Base-by-base conservation (phyloP, 2,329 filamentous ascomycete genomes). In the Kalmusia sp. region DNA sequence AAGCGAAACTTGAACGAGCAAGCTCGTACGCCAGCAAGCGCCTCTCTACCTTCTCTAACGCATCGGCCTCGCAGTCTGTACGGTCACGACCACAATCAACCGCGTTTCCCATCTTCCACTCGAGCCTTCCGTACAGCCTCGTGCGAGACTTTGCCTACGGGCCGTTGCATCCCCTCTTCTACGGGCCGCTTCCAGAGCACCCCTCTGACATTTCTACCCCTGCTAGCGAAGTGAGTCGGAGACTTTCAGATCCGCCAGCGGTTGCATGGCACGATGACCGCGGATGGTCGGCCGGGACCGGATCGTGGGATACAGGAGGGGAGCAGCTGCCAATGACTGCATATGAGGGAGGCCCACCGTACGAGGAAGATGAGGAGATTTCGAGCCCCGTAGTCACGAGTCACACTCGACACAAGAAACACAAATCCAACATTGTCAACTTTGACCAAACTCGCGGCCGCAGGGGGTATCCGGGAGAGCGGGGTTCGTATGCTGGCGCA, bases 91-190 rank as follows among this genome's bases (percentile, higher is more conserved):
- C 92, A 17, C 83, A 83, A 51, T 96, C 92, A n/a, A 85, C 90
- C 68, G 83, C 91, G 58, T 93, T 95, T 69, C 90, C 92, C 14
- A 80, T 89, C 66, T 95, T 92, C 75, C 89, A 92, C 65, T 95
- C 92, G 53, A 96, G 87, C 70, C 84, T 97, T 15, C 77, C 90
- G 6, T 97, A 97, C 74, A 87, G 92, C n/a, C 82, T 91, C 38
- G 93, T 99, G 61, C 89, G 95, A 68, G 95, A 99, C 80, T 99
- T 98, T 77, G 95, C 95, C 63, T 99, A 98, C 72, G 87, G 91
- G 27, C 72, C 84, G 22, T 82, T 84, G 50, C 91, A 98, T 74
- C 92, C 91, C 37, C 82, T 97, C 75, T 95, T 98, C 79, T 96
- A 96, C 80, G 95, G 95, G 1, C 90, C 93, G n/a, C 88, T 91